Conservation (phyloP, 2,329 filamentous ascomycete genomes). For the Trichoderma arundinaceum region DNA sequence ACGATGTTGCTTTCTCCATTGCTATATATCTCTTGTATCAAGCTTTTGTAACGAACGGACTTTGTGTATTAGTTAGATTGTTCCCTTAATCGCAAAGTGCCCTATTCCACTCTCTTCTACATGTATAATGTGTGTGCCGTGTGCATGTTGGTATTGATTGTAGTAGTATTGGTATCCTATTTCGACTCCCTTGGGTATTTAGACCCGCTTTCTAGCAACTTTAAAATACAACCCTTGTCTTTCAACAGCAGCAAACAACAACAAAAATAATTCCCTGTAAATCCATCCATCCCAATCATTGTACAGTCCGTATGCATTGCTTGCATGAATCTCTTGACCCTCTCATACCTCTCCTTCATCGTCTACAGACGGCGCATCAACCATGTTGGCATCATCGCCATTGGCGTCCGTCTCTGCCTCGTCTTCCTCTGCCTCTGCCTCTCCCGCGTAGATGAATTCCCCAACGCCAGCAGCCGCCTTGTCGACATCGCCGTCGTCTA, state of each 20-base stretch:
- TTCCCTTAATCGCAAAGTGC: conserved; percentile 33
- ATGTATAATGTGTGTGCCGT: background rate
- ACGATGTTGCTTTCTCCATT: background rate
- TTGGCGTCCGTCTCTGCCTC: conserved; percentile 28
- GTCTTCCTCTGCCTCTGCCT: background rate
- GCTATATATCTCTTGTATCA: background rate
- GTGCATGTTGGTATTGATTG: background rate
- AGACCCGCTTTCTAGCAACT: conserved; percentile 5
- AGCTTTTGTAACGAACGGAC: conserved; percentile 24
- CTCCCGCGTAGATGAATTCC: conserved; percentile 40
- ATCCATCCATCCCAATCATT: conserved; percentile 11
- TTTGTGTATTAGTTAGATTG: conserved; percentile 33
- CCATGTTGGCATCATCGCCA: conserved; percentile 33
- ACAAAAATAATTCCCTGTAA: background rate
- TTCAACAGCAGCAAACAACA: background rate
- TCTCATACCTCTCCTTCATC: conserved; percentile 10
- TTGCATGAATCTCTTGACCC: background rate
- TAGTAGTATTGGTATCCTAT: conserved; percentile 1
- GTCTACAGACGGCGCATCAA: conserved; percentile 30
- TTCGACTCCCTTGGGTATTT: conserved; percentile 1
- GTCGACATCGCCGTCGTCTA: conserved; percentile 39
- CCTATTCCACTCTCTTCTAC: conserved; percentile 33
- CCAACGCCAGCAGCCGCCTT: conserved; percentile 36
- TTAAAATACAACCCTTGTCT: background rate
- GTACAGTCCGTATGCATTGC: background rate